Base-by-base conservation (phyloP, 2,329 filamentous ascomycete species). In the Penicillium sp. region DNA sequence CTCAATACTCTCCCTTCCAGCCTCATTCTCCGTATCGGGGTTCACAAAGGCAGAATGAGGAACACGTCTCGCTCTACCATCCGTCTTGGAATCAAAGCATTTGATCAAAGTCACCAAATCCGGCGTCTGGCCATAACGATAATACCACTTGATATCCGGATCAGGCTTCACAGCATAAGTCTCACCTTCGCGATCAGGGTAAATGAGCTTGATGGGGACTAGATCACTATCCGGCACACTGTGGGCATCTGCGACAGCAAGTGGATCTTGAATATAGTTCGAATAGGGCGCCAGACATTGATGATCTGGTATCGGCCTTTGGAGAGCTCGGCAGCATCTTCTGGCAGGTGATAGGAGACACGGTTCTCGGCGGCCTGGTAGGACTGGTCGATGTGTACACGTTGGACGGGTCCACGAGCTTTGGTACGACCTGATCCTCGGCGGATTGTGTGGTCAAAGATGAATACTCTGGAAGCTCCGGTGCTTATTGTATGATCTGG, bases 31-130 rank as follows among this genome's bases (percentile, higher is more conserved):
- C 10, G 77, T 77, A n/a, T 75, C 77, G 1, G 77, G 72, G 67
- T 84, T 78, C 19, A 71, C 71, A 74, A 87, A 86, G 2, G 83
- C 81, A 6, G 78, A 78, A 63, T 86, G 84, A n/a, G 83, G 82
- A 31, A 83, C 78, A 4, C 82, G 68, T 10, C 82, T 75, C 6
- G 82, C 81, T 26, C 80, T 70, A 0, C 81, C 82, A 66, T 85
- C 82, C 24, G 74, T 74, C 75, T 84, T 82, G 26, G 76, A 82
- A 68, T 87, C 85, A 65, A 82, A 87, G 64, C 83, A 86, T 69
- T 87, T 87, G 70, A 87, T 84, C 44, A 87, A 64, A 3, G 84
- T 75, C 3, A 83, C 80, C 72, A 87, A 78, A 3, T 81, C 75
- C 0, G 83, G 82, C 0, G 73, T 76, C 65, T 85, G 79, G 1